Base-by-base conservation (phyloP, 2,329 filamentous ascomycete species). In the Microascus cirrosus region DNA sequence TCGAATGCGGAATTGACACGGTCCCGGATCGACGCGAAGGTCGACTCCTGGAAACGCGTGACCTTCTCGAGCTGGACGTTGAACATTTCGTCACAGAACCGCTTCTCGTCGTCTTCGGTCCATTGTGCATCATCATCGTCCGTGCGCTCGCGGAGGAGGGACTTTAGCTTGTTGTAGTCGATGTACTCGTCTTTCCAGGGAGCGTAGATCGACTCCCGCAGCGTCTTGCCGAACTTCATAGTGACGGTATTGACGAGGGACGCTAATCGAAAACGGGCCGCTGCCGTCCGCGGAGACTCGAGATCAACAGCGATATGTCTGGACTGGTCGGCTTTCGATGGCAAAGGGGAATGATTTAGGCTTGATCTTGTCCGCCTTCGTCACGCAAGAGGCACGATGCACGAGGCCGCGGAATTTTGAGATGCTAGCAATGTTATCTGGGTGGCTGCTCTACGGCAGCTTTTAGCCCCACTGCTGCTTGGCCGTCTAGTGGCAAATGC, bases 1-100 rank as follows among this genome's bases (percentile, higher is more conserved):
- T 89, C 78, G 61, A 84, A 83, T 32, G 76, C 74, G 50, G 71
- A 70, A 54, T 84, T 81, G 60, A 79, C 76, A 34, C 80, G 77
- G 54, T 79, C 69, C 62, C 78, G 78, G 25, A 86, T 73, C 56
- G 68, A 69, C 60, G 74, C 81, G 65, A 90, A 85, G n/a, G 84
- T 90, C 63, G 89, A 80, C 61, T 86, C 82, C 73, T 97, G 94
- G 74, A 97, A 97, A 57, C 82, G 76, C 68, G 93, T 88, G 61
- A 97, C 93, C 75, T 96, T 97, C 67, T 97, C 92, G 63, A 99
- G 80, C 76, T 99, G 90, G 32, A 89, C 85, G 68, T 96, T 96
- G 72, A 96, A 86, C 63, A 97, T 82, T 76, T 97, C 93, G 69
- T 96, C 90, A 68, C 93, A 94, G 73, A 99, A 99, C 39, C 82